Conservation (phyloP, 495 filamentous ascomycete species). For the Penicillium subrubescens region DNA sequence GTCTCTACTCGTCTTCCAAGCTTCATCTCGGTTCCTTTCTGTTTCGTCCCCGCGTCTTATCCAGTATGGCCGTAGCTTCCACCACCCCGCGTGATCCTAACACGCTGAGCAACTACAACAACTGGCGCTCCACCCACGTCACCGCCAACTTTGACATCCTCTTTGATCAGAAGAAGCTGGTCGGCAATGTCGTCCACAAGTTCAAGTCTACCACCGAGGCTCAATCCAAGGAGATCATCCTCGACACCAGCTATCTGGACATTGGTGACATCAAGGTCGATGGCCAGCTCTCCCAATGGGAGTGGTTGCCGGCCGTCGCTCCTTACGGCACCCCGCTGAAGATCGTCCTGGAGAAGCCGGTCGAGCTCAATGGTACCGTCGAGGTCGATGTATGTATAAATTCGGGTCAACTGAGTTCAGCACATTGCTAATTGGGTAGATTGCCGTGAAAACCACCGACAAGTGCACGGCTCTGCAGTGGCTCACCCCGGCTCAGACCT, state of each 20-base stretch:
- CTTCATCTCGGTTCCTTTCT: neutral
- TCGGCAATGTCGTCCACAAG: constrained; percentile 72
- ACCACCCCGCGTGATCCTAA: constrained; percentile 78
- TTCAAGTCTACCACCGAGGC: constrained; percentile 71
- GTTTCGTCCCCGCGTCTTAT: constrained; percentile 1
- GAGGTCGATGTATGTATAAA: constrained; percentile 56
- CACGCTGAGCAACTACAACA: constrained; percentile 87
- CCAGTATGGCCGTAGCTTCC: constrained; percentile 44
- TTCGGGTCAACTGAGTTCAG: neutral
- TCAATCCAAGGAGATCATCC: constrained; percentile 70
- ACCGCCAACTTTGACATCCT: constrained; percentile 76
- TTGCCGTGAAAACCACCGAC: constrained; percentile 69
- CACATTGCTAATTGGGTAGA: constrained; percentile 33
- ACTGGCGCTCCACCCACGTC: constrained; percentile 79
- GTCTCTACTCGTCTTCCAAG: constrained; percentile 1
- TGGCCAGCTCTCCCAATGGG: constrained; percentile 63
- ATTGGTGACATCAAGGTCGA: constrained; percentile 68
- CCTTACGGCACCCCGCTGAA: constrained; percentile 81
- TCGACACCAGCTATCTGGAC: constrained; percentile 83
- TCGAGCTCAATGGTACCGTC: constrained; percentile 61
- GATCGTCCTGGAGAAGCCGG: constrained; percentile 65
- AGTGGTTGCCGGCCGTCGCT: constrained; percentile 64
- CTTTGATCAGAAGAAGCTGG: constrained; percentile 73
- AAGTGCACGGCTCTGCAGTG: constrained; percentile 92
- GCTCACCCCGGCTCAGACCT: constrained; percentile 87